These are phyloP conservation scores for Leishmania martiniquensis DNA, from an alignment of 208 protist species.

Conservation along the genomic window DNA sequence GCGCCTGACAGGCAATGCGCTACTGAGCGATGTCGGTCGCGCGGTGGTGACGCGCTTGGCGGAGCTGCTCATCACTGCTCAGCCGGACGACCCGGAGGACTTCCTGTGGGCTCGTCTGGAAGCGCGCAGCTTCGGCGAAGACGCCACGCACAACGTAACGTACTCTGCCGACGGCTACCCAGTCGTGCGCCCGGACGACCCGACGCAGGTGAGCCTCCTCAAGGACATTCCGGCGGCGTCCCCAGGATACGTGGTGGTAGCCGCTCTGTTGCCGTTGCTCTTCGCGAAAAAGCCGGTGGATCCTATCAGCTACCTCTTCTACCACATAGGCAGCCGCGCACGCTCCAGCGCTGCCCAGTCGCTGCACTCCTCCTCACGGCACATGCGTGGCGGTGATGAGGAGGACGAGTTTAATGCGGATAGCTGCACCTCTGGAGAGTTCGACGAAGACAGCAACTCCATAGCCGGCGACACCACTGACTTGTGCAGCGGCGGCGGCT, in stretches of 20 bases:
- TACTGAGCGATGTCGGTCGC: constrained; percentile 30
- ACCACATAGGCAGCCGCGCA: constrained; percentile 46
- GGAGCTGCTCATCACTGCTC: constrained; percentile 44
- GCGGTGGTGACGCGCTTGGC: constrained; percentile 37
- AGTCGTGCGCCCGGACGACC: constrained; percentile 41
- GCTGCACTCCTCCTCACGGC: constrained; percentile 39
- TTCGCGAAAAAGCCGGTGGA: constrained; percentile 67
- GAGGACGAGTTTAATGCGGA: constrained; percentile 32
- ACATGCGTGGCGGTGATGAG: constrained; percentile 21
- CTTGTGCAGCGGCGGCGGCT: constrained; percentile 19
- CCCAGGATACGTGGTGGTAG: constrained; percentile 50
- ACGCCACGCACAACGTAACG: constrained; percentile 32
- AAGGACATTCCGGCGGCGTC: constrained; percentile 45
- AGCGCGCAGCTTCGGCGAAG: constrained; percentile 48
- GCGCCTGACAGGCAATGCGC: constrained; percentile 45
- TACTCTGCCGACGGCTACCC: constrained; percentile 29
- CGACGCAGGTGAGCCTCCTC: constrained; percentile 50
- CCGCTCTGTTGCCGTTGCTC: constrained; percentile 42
- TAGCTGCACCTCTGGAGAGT: constrained; percentile 53
- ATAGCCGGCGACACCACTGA: constrained; percentile 27
- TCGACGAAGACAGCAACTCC: constrained; percentile 38
- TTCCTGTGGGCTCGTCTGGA: constrained; percentile 64
- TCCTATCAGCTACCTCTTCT: constrained; percentile 72
- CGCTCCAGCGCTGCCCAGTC: constrained; percentile 43
- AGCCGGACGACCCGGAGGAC: constrained; percentile 61